These are phyloP conservation scores for Arthrobotrys pseudoclavata DNA, from an alignment of 2,329 filamentous ascomycete genomes.

Conservation along the genomic window DNA sequence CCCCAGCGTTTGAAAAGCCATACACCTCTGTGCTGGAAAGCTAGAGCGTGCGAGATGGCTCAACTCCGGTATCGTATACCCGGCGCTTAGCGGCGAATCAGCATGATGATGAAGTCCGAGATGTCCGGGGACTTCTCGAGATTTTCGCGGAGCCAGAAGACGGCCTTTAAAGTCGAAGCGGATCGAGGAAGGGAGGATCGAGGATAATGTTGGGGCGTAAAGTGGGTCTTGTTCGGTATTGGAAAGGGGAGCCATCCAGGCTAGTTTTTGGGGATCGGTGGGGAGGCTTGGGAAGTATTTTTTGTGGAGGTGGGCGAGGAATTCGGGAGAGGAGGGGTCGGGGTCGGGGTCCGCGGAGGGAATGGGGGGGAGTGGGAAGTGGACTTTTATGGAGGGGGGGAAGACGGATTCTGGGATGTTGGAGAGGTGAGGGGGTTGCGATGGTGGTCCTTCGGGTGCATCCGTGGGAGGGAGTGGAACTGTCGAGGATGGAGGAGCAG, in stretches of 20 bases:
- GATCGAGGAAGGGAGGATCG: constrained; percentile 80
- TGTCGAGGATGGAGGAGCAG: constrained; percentile 36
- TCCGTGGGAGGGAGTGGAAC: constrained; percentile 59
- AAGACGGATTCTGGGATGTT: constrained; percentile 61
- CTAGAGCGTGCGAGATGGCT: constrained; percentile 83
- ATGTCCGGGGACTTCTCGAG: constrained; percentile 79
- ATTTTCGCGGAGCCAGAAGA: constrained; percentile 81
- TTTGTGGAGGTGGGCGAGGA: constrained; percentile 84
- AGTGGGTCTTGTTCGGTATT: constrained; percentile 77
- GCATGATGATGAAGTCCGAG: constrained; percentile 94
- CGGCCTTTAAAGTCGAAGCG: constrained; percentile 90
- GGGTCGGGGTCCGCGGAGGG: constrained; percentile 75
- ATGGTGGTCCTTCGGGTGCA: constrained; percentile 58
- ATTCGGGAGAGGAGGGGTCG: constrained; percentile 84
- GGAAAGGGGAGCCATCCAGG: constrained; percentile 86
- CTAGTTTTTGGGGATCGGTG: constrained; percentile 84
- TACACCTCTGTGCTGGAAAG: constrained; percentile 87
- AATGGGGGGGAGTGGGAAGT: constrained; percentile 73
- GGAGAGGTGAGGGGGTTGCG: constrained; percentile 65
- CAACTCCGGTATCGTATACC: constrained; percentile 91
- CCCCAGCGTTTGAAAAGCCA: constrained; percentile 92
- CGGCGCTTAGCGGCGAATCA: constrained; percentile 90
- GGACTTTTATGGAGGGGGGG: constrained; percentile 67
- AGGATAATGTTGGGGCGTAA: constrained; percentile 82
- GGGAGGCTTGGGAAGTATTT: constrained; percentile 95